A percentile compares a stretch with the other conserved stretches of the same genome.
Conservation (phyloP, 1,284 basidiomycete genomes). For the Athelia sp. region DNA sequence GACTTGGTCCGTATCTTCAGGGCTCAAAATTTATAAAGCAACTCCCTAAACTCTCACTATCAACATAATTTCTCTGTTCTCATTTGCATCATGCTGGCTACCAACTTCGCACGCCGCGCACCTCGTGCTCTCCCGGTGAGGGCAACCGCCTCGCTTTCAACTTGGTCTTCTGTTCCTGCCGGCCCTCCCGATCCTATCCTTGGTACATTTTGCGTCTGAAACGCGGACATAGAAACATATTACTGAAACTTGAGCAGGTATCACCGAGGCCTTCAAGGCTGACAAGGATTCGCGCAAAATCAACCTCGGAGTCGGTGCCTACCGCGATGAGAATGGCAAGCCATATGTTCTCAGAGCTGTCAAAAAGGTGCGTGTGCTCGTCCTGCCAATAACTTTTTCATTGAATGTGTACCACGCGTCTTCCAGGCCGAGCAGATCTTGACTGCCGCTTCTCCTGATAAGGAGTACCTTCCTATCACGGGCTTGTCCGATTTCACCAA, state of each 20-base stretch:
- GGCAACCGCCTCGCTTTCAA: constrained; percentile 45
- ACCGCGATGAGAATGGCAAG: constrained; percentile 94
- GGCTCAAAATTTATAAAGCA: too few species aligned
- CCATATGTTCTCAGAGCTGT: constrained; percentile 92
- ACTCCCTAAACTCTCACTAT: constrained; percentile 9
- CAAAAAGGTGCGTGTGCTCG: constrained; percentile 59
- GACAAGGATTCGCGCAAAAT: constrained; percentile 91
- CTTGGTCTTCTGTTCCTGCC: constrained; percentile 80
- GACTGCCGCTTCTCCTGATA: constrained; percentile 72
- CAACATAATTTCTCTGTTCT: constrained; percentile 3
- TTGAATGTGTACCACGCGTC: neutral
- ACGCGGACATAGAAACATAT: constrained; percentile 7
- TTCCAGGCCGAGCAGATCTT: constrained; percentile 79
- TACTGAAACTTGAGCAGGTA: constrained; percentile 43
- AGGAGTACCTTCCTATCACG: constrained; percentile 98
- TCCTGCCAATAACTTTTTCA: neutral
- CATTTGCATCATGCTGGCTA: constrained; percentile 35
- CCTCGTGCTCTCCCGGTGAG: constrained; percentile 27
- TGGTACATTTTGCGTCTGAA: constrained; percentile 44
- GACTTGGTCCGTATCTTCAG: too few species aligned
- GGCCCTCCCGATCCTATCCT: constrained; percentile 95
- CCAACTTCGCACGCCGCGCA: constrained; percentile 39
- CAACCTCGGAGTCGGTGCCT: constrained; percentile 93
- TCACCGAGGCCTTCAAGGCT: constrained; percentile 94
- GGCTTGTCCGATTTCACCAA: constrained; percentile 87